Evolutionary conservation across 2,329 filamentous ascomycete species (phyloP).

Genomic region (Thyridium curvatum): DNA sequence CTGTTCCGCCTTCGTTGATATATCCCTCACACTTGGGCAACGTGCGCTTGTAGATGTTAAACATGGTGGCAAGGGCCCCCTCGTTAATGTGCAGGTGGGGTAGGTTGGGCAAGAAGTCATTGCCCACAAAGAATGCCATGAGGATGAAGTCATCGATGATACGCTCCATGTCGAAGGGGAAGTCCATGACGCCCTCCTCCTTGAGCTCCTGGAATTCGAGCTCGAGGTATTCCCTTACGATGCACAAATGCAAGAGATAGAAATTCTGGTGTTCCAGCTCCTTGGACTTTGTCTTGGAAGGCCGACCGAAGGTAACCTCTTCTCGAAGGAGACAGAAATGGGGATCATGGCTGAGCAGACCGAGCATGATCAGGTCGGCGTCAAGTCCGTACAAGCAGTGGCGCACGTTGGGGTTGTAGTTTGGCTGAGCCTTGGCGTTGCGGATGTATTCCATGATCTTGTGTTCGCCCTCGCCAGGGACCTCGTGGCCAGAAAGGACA

Average conservation of each 20-base stretch:
- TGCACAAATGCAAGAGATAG: constrained; percentile 93
- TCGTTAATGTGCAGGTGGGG: constrained; percentile 98
- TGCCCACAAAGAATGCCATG: constrained; percentile 99
- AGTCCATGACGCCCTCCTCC: constrained; percentile 61
- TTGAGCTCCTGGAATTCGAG: constrained; percentile 94
- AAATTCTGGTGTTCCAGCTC: constrained; percentile 99
- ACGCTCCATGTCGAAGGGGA: constrained; percentile 87
- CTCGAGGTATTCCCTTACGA: constrained; percentile 94
- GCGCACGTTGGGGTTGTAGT: constrained; percentile 87
- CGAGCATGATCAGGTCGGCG: constrained; percentile 97
- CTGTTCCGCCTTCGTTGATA: constrained; percentile 90
- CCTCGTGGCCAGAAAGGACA: constrained; percentile 93
- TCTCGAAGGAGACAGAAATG: constrained; percentile 97
- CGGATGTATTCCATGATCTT: constrained; percentile 99
- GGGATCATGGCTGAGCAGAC: constrained; percentile 91
- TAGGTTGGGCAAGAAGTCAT: constrained; percentile 96
- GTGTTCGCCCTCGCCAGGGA: constrained; percentile 96
- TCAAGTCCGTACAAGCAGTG: constrained; percentile 97
- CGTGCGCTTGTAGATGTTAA: constrained; percentile 88
- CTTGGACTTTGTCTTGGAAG: constrained; percentile 82
- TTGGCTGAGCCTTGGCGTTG: constrained; percentile 88
- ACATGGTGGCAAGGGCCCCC: constrained; percentile 94
- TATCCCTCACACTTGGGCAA: constrained; percentile 85
- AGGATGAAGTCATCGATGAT: constrained; percentile 99
- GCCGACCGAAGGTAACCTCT: constrained; percentile 93